Percentiles rank a stretch among this genome's conserved stretches.
Evolutionary conservation across 2,329 filamentous ascomycete species (phyloP).

Genomic region (Juglanconis sp.): DNA sequence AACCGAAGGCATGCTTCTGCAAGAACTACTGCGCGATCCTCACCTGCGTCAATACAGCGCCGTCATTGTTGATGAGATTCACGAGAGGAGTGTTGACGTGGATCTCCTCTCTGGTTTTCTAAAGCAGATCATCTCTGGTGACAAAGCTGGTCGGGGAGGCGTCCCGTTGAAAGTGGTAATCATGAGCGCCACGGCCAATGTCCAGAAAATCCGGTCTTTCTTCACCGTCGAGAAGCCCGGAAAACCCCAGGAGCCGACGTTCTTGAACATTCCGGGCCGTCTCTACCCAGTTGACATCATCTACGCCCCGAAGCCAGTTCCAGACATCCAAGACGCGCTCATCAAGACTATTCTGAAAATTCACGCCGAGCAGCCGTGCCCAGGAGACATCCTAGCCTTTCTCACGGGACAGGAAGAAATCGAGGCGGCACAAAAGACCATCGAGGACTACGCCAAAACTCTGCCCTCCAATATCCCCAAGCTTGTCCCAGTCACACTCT

Average conservation of each 20-base stretch:
- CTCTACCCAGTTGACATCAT: slow-evolving; percentile 80
- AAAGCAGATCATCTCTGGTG: slow-evolving; percentile 66
- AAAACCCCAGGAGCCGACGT: slow-evolving; percentile 20
- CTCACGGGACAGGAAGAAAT: slow-evolving; percentile 92
- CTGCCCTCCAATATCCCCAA: slow-evolving; percentile 74
- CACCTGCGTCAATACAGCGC: slow-evolving; percentile 81
- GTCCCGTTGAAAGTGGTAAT: slow-evolving; percentile 82
- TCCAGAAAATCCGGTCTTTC: slow-evolving; percentile 73
- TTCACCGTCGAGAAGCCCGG: slow-evolving; percentile 45
- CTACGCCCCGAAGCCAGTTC: slow-evolving; percentile 70
- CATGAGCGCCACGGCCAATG: slow-evolving; percentile 96
- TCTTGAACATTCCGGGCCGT: slow-evolving; percentile 73
- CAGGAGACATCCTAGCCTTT: slow-evolving; percentile 90
- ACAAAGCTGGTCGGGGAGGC: slow-evolving; percentile 64
- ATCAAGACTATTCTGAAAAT: slow-evolving; percentile 82
- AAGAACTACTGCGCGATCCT: slow-evolving; percentile 87
- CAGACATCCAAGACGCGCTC: slow-evolving; percentile 78
- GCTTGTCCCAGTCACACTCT: slow-evolving; percentile 72
- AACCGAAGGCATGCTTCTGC: slow-evolving; percentile 93
- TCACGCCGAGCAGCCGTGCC: slow-evolving; percentile 83
- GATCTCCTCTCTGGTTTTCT: slow-evolving; percentile 88
- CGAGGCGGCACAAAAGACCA: slow-evolving; percentile 72
- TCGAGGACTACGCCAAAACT: slow-evolving; percentile 73
- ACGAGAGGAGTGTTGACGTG: slow-evolving; percentile 92
- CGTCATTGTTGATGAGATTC: slow-evolving; percentile 92